Conservation (phyloP, 768 basidiomycete species). For the Rhizopogon salebrosus region DNA sequence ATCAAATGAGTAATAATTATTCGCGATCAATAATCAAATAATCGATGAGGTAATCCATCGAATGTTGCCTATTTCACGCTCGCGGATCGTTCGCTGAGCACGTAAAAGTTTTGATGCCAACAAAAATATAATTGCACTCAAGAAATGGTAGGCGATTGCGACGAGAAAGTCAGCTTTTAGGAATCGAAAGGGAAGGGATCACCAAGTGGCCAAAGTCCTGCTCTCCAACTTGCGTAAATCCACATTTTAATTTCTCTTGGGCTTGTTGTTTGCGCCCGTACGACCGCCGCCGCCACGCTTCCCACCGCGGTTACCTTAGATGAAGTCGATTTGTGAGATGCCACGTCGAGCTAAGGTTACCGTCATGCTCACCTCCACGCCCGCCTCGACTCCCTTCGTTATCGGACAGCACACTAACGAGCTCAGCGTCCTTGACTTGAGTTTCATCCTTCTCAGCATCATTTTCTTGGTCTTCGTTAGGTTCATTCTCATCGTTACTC, state of each 20-base stretch:
- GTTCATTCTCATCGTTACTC: constrained; percentile 19
- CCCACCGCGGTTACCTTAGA: background rate
- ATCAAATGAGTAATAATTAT: no score
- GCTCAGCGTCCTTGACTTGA: constrained; percentile 3
- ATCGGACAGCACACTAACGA: constrained; percentile 14
- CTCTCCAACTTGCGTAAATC: background rate
- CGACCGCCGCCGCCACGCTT: background rate
- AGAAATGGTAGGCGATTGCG: background rate
- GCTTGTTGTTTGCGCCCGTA: background rate
- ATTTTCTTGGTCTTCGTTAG: constrained; percentile 17
- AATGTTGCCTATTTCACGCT: background rate
- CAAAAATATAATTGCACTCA: background rate
- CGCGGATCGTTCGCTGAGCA: background rate
- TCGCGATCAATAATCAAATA: no score
- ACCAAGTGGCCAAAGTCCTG: background rate
- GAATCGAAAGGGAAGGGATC: background rate
- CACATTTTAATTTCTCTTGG: background rate
- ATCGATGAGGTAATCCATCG: no score
- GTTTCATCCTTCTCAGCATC: constrained; percentile 21
- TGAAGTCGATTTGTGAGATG: background rate
- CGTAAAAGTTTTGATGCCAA: background rate
- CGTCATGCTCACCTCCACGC: constrained; percentile 11
- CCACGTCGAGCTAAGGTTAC: background rate
- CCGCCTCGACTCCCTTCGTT: constrained; percentile 6
- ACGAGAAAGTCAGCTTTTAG: background rate